Percentiles rank a stretch among this genome's conserved stretches.
These are phyloP conservation scores for Globisporangium canariense DNA, from an alignment of 352 stramenopile species.

Conservation along the genomic window DNA sequence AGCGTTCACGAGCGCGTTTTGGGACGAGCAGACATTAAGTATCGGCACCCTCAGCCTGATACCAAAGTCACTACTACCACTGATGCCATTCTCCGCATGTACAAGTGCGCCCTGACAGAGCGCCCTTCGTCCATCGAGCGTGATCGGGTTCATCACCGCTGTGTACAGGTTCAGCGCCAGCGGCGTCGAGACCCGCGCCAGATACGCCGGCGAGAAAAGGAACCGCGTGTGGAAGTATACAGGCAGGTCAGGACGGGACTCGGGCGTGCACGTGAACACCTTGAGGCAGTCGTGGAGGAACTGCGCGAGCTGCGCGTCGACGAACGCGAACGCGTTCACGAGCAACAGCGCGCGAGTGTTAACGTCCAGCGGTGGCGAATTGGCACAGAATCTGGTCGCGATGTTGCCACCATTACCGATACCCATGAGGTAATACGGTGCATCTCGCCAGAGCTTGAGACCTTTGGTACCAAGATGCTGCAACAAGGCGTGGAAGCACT, in stretches of 20 bases:
- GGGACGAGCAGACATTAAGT: constrained; percentile 84
- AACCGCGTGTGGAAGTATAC: constrained; percentile 96
- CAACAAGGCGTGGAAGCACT: constrained; percentile 86
- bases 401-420: constrained; percentile 92
- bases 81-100: constrained; percentile 51
- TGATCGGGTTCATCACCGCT: constrained; percentile 93
- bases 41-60: constrained; percentile 70
- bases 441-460: constrained; percentile 47
- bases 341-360: constrained; percentile 83
- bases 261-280: constrained; percentile 89
- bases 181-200: constrained; percentile 91
- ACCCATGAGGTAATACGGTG: constrained; percentile 91
- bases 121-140: constrained; percentile 83
- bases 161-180: constrained; percentile 95
- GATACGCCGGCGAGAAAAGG: constrained; percentile 91
- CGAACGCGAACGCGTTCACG: constrained; percentile 88
- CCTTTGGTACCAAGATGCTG: constrained; percentile 32
- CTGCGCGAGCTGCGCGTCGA: constrained; percentile 89
- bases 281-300: constrained; percentile 95
- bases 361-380: constrained; percentile 33
- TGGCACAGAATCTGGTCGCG: constrained; percentile 71
- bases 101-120: constrained; percentile 88
- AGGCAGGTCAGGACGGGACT: constrained; percentile 89
- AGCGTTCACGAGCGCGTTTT: constrained; percentile 87
- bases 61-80: constrained; percentile 42